phyloP scores from a whole-genome alignment of 208 protist species.

The Wallacemonas sp. region DNA sequence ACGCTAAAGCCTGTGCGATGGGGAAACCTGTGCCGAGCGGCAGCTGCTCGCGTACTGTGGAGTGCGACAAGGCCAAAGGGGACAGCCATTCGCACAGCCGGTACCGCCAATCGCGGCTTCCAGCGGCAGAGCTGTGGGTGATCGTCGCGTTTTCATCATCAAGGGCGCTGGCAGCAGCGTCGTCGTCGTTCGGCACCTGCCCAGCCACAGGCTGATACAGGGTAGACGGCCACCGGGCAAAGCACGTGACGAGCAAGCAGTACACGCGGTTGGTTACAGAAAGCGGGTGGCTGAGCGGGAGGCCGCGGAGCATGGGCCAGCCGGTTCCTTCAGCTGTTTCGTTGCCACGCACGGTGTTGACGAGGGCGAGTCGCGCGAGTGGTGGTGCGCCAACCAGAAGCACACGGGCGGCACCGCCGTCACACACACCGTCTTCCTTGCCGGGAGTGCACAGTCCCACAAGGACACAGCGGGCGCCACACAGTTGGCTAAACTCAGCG shows the following conservation, averaged over 20 bases:
- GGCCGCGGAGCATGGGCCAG: constrained; percentile 19
- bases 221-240: background rate
- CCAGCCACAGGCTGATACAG: too few species aligned
- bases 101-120: constrained; percentile 22
- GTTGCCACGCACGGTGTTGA: background rate
- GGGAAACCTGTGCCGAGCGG: constrained; percentile 51
- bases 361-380: too few species aligned
- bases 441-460: too few species aligned
- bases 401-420: too few species aligned
- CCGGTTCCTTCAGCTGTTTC: background rate
- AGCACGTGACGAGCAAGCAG: constrained; percentile 16
- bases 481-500: too few species aligned
- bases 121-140: background rate
- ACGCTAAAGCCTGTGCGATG: constrained; percentile 48
- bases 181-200: too few species aligned
- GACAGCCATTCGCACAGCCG: constrained; percentile 36
- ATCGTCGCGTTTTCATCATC: too few species aligned
- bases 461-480: too few species aligned
- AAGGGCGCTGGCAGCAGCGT: too few species aligned
- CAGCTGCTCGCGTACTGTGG: constrained; percentile 32
- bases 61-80: constrained; percentile 26
- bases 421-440: too few species aligned
- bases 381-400: too few species aligned
- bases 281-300: constrained; percentile 26
- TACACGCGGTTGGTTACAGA: constrained; percentile 19